Conservation (phyloP, 2,329 filamentous ascomycete species). For the Ceratocystis colombiana region DNA sequence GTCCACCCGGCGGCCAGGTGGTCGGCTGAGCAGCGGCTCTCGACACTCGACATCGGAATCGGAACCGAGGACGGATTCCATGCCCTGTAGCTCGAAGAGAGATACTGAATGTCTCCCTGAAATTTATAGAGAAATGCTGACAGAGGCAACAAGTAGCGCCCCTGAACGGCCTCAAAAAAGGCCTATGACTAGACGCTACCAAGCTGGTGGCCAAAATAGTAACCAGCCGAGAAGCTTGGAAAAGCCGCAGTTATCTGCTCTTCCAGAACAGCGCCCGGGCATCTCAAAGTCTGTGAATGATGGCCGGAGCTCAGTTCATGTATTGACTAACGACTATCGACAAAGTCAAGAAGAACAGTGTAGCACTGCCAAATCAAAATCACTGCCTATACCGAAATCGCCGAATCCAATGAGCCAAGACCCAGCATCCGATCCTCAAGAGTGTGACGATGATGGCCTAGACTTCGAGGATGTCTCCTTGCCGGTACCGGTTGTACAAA, state of each 20-base stretch:
- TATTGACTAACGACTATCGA: too few species aligned
- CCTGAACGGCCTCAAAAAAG: conserved; percentile 15
- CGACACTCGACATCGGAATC: background rate
- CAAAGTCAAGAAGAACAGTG: background rate
- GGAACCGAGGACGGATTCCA: background rate
- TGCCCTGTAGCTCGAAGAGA: background rate
- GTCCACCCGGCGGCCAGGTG: conserved; percentile 9
- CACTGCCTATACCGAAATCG: background rate
- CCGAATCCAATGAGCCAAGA: background rate
- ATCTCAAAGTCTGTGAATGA: too few species aligned
- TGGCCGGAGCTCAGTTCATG: background rate
- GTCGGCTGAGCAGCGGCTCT: background rate
- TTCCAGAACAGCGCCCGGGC: background rate
- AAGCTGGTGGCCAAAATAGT: background rate
- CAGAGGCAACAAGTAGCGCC: background rate
- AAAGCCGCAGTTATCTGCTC: background rate
- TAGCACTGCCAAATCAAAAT: background rate
- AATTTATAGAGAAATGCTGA: conserved; percentile 23
- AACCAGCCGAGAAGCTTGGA: background rate
- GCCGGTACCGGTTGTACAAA: conserved; percentile 43
- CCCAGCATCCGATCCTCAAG: conserved; percentile 25
- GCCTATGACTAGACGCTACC: conserved; percentile 13
- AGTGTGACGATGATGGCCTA: conserved; percentile 36
- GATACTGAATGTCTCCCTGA: conserved; percentile 1
- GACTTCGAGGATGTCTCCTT: conserved; percentile 44